Percentiles rank a stretch among this genome's conserved stretches.
Evolutionary conservation across 2,329 filamentous ascomycete species (phyloP).

Genomic region (Gremmenia infestans): DNA sequence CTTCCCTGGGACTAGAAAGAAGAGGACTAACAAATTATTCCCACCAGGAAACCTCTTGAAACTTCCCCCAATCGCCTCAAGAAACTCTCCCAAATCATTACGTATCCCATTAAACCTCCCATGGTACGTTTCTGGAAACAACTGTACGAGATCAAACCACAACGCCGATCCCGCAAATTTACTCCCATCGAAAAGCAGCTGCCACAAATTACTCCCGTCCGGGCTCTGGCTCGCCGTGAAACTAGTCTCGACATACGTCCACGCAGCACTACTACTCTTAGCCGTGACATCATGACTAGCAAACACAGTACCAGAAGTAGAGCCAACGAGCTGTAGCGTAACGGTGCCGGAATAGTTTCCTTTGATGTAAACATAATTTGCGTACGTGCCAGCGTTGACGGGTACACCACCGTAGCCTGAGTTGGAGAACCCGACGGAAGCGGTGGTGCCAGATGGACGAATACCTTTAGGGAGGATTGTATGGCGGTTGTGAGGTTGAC

Average conservation of each 20-base stretch:
- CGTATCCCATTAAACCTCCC: slow-evolving; percentile 50
- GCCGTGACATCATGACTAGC: slow-evolving; percentile 7
- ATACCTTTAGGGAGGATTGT: slow-evolving; percentile 9
- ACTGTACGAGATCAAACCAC: slow-evolving; percentile 51
- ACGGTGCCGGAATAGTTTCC: slow-evolving; percentile 12
- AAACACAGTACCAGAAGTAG: slow-evolving; percentile 7
- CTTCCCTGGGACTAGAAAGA: no score
- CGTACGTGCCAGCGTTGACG: slow-evolving; percentile 16
- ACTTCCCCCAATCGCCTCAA: slow-evolving; percentile 46
- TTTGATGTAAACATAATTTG: slow-evolving; percentile 17
- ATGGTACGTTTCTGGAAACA: slow-evolving; percentile 57
- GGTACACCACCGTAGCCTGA: slow-evolving; percentile 28
- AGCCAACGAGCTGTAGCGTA: slow-evolving; percentile 4
- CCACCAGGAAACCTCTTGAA: slow-evolving; percentile 61
- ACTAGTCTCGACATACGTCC: slow-evolving; percentile 10
- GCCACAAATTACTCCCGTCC: slow-evolving; percentile 47
- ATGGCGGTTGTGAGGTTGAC: slow-evolving; percentile 11
- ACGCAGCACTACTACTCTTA: slow-evolving; percentile 2
- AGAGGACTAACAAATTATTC: slow-evolving; percentile 45
- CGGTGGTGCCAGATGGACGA: slow-evolving; percentile 15
- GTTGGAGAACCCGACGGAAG: slow-evolving; percentile 29
- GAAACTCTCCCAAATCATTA: slow-evolving; percentile 47
- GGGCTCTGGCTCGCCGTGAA: slow-evolving; percentile 3
- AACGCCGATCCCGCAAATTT: slow-evolving; percentile 30
- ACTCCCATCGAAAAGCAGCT: slow-evolving; percentile 46